Base-by-base conservation (phyloP, 495 filamentous ascomycete species). In the Hypoxylon fragiforme region DNA sequence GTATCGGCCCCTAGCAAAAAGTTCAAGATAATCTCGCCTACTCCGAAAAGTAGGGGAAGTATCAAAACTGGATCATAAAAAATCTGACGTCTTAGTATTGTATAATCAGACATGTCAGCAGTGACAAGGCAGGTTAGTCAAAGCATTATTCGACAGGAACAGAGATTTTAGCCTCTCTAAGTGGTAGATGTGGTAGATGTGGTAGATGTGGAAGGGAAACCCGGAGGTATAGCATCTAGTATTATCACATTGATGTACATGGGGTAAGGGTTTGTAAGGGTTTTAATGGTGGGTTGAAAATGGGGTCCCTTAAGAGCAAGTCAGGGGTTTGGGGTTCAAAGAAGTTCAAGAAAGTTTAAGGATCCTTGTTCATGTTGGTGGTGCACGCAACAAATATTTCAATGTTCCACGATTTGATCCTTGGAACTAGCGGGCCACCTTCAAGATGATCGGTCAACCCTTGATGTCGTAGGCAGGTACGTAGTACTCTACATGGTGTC, bases 1-100 rank as follows among this genome's bases (percentile, higher is more conserved):
- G 9, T 36, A 28, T 21, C 36, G 41, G 28, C 11, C 50, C 22
- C 46, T 32, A 41, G 35, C 36, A 32, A 38, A 55, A 49, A 34
- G n/a, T 44, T 54, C 51, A 35, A 55, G 30, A 55, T 61, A 50
- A 61, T 61, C 57, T 61, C 57, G 57, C 57, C 50, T 61, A 46
- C 57, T 30, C 57, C 57, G 57, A 61, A 36, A 40, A 38, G 30
- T 32, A 41, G 20, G 42, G 19, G 13, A 20, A 38, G 44, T 28
- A 49, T 42, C 44, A 45, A 45, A 51, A 11, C 35, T 40, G 36
- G 22, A 54, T 38, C 42, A 36, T n/a, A n/a, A n/a, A n/a, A 18
- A 28, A 42, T 61, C 57, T 61, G 57, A 61, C 57, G 44, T n/a
- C n/a, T n/a, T n/a, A n/a, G n/a, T n/a, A n/a, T n/a, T n/a, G n/a